Base-by-base conservation (phyloP, 768 basidiomycete genomes). In the Podaxis pistillaris region DNA sequence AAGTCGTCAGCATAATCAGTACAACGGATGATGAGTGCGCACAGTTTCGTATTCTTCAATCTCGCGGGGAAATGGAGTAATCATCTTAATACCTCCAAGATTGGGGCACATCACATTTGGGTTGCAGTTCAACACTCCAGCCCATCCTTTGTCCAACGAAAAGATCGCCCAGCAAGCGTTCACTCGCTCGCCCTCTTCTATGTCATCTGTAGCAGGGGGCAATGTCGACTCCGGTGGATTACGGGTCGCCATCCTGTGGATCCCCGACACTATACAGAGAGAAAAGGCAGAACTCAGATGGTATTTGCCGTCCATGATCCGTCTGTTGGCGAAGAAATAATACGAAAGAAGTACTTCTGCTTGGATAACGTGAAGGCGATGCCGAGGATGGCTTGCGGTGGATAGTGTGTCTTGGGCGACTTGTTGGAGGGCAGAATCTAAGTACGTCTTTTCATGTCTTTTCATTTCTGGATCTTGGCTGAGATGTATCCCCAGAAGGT, bases 341-440 rank as follows among this genome's bases (percentile, higher is more conserved):
- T 78, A 77, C 1, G 83, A 72, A 22, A 89, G 75, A 22, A 90
- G 74, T 2, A 88, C 74, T 61, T 87, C 81, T 1, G 81, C 75
- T 65, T 86, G 85, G 13, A 86, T 74, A 1, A 80, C 73, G 36
- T 84, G 78, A 44, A 86, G 67, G n/a, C 81, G 73, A 65, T 69
- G 69, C 1, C 76, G 66, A 33, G 79, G 78, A 37, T 85, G 82
- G 1, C 60, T 64, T 6, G 74, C 71, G 3, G 79, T 77, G 9
- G 83, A 68, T 9, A 70, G 68, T 2, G 71, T 71, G 15, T 62
- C 60, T 19, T 56, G 53, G 6, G 79, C 72, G 0, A 79, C 72
- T 26, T 76, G 73, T 11, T 78, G 70, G 30, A 81, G 71, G 0
- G 82, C 78, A 33, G 77, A 79, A 1, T 74, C 68, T n/a, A 87